These are phyloP conservation scores for Leishmania turanica DNA, from an alignment of 208 protist genomes.

Conservation along the genomic window DNA sequence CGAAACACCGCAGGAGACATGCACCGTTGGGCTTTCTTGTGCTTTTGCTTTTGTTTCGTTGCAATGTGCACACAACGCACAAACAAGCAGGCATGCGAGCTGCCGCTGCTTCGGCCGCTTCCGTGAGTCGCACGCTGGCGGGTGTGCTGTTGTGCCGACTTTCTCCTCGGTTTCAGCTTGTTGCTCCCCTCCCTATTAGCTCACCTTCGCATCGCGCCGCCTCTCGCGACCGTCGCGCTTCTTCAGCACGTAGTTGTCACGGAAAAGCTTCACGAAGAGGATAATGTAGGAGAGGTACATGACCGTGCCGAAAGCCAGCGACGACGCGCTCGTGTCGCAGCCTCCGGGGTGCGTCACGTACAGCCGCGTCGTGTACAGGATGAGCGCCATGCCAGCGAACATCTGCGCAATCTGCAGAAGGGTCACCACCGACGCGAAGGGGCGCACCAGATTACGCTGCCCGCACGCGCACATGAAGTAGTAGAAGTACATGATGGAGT, in stretches of 20 bases:
- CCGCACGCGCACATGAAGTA: slow-evolving; percentile 83
- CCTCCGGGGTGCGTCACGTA: slow-evolving; percentile 38
- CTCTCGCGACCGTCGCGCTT: slow-evolving; percentile 15
- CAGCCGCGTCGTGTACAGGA: slow-evolving; percentile 35
- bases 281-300: slow-evolving; percentile 93
- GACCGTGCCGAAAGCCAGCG: slow-evolving; percentile 55
- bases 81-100: background rate
- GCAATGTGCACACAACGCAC: background rate
- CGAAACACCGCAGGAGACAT: background rate
- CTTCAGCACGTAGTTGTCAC: slow-evolving; percentile 38
- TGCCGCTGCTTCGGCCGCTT: background rate
- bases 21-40: no score
- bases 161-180: background rate
- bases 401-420: slow-evolving; percentile 92
- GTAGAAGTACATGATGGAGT: slow-evolving; percentile 96
- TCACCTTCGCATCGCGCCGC: background rate
- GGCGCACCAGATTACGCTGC: slow-evolving; percentile 51
- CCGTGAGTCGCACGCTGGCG: background rate
- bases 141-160: background rate
- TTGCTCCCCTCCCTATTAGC: background rate
- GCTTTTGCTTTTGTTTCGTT: background rate
- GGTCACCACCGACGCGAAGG: slow-evolving; percentile 86
- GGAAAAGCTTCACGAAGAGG: slow-evolving; percentile 87
- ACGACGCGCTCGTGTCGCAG: slow-evolving; percentile 44
- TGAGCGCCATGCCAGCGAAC: slow-evolving; percentile 50